These are phyloP conservation scores for Ophiocordyceps camponoti-rufipedis DNA, from an alignment of 2,329 filamentous ascomycete species.

Conservation along the genomic window DNA sequence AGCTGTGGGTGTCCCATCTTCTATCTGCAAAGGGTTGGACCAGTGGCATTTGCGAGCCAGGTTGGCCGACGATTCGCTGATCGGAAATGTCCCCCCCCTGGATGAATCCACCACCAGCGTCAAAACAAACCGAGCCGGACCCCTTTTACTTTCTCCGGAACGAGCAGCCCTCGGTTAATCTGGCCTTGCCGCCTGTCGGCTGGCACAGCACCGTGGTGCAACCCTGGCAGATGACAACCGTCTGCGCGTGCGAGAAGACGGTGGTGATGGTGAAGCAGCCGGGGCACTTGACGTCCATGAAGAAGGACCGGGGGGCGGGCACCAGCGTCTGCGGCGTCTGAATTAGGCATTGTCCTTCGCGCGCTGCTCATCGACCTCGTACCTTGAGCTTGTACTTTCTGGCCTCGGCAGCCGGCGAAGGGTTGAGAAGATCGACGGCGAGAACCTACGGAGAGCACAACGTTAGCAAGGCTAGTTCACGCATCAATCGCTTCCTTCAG, in stretches of 20 bases:
- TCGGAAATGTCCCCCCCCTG: constrained; percentile 38
- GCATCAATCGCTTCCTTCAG: neutral
- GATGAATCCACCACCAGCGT: constrained; percentile 26
- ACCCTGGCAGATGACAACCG: constrained; percentile 98
- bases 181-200: constrained; percentile 96
- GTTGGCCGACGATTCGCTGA: constrained; percentile 29
- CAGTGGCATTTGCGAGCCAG: constrained; percentile 21
- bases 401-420: constrained; percentile 89
- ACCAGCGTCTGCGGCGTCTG: constrained; percentile 54
- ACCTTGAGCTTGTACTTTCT: constrained; percentile 99
- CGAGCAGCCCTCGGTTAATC: constrained; percentile 98
- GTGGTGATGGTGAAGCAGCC: constrained; percentile 99
- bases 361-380: constrained; percentile 16
- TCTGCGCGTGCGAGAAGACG: constrained; percentile 99
- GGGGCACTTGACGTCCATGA: constrained; percentile 99
- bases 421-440: constrained; percentile 99
- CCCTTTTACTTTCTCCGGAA: constrained; percentile 96
- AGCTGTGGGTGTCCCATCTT: constrained; percentile 48
- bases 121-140: constrained; percentile 29
- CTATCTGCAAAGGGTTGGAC: constrained; percentile 42
- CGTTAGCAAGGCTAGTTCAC: neutral
- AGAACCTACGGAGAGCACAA: constrained; percentile 55
- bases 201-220: constrained; percentile 99
- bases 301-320: constrained; percentile 94
- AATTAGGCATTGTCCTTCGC: constrained; percentile 7